phyloP scores from a whole-genome alignment of 768 basidiomycete genomes.

The Amanita molliuscula region DNA sequence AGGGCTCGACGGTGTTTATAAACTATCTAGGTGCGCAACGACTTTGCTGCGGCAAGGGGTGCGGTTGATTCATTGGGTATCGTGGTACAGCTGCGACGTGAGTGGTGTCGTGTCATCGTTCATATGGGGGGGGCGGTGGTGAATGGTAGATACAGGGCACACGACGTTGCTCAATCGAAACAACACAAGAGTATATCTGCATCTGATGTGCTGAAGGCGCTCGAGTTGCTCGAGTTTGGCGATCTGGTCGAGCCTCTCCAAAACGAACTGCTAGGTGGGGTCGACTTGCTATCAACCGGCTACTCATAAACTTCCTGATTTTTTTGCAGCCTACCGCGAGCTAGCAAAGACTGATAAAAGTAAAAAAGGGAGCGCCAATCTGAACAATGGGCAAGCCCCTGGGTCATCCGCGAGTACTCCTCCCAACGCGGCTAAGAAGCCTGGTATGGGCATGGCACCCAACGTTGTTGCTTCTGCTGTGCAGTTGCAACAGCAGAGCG shows the following conservation, averaged over 20 bases:
- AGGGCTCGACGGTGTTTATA: slow-evolving; percentile 91
- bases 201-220: slow-evolving; percentile 80
- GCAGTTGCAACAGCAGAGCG: slow-evolving; percentile 6
- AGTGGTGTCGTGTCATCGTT: slow-evolving; percentile 12
- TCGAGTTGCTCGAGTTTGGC: slow-evolving; percentile 69
- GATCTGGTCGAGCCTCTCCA: slow-evolving; percentile 58
- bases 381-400: slow-evolving; percentile 9
- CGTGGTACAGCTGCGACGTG: slow-evolving; percentile 37
- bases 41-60: not conserved
- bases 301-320: not conserved
- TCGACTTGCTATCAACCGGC: not conserved
- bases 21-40: slow-evolving; percentile 65
- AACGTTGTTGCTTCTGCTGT: not conserved
- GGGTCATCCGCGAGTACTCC: slow-evolving; percentile 12
- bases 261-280: slow-evolving; percentile 51
- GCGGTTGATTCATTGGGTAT: not conserved
- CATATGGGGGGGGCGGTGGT: not conserved
- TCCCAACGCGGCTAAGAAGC: slow-evolving; percentile 13
- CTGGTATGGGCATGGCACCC: slow-evolving; percentile 3
- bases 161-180: slow-evolving; percentile 77
- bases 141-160: slow-evolving; percentile 42
- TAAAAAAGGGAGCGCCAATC: slow-evolving; percentile 22
- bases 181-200: slow-evolving; percentile 86
- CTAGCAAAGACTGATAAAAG: slow-evolving; percentile 51
- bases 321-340: slow-evolving; percentile 50